Conservation (phyloP, 164 flowering plant genomes). For the Chimonanthus salicifolius region DNA sequence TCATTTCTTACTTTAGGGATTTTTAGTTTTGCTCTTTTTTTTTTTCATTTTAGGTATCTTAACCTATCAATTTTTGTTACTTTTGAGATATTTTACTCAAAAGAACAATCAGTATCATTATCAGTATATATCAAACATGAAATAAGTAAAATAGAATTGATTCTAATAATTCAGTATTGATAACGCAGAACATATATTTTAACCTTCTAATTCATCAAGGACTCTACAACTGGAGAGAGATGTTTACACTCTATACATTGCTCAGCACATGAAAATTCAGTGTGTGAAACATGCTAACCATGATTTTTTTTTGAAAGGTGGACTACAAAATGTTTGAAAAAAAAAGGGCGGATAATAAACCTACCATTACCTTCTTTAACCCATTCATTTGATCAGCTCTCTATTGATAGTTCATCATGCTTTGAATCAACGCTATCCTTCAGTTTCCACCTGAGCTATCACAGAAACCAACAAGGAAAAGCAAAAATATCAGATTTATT, state of each 20-base stretch:
- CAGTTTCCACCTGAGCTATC: neutral
- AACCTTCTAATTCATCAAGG: neutral
- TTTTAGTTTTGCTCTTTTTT: too few species aligned
- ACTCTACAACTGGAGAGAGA: neutral
- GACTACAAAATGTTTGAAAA: neutral
- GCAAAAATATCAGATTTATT: too few species aligned
- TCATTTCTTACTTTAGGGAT: too few species aligned
- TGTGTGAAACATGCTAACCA: neutral
- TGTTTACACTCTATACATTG: neutral
- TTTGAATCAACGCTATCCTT: neutral
- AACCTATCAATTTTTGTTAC: neutral
- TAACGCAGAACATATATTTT: too few species aligned
- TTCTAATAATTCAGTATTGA: neutral
- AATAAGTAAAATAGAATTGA: too few species aligned
- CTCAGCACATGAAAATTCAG: neutral
- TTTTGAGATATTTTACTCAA: neutral
- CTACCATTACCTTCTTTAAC: constrained; percentile 1
- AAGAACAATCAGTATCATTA: neutral
- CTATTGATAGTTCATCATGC: neutral
- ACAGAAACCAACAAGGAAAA: neutral
- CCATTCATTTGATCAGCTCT: neutral
- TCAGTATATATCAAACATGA: neutral
- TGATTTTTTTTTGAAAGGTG: neutral
- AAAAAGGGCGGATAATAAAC: neutral
- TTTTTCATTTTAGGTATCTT: too few species aligned